phyloP scores from a whole-genome alignment of 2,329 filamentous ascomycete genomes.

The Plenodomus tracheiphilus region DNA sequence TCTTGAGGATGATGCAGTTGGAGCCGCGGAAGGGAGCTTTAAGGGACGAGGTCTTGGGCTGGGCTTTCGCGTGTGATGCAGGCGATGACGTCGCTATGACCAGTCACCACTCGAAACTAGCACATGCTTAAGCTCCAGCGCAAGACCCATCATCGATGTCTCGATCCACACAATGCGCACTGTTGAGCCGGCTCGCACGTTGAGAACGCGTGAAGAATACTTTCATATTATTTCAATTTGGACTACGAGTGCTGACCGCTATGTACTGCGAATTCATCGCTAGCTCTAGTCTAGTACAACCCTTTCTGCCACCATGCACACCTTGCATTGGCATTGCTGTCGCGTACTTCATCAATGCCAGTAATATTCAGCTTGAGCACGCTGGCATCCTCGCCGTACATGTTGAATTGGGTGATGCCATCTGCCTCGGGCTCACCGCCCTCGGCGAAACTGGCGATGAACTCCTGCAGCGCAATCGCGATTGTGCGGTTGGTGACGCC shows the following conservation, averaged over 20 bases:
- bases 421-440: conserved; percentile 44
- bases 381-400: conserved; percentile 51
- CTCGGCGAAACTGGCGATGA: conserved; percentile 50
- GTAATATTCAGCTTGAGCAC: conserved; percentile 51
- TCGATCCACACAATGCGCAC: neutral
- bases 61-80: conserved; percentile 3
- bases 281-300: conserved; percentile 37
- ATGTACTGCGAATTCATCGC: conserved; percentile 1
- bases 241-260: neutral
- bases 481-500: conserved; percentile 38
- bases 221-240: neutral
- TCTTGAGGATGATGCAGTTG: conserved; percentile 7
- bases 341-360: conserved; percentile 47
- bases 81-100: conserved; percentile 30
- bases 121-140: neutral
- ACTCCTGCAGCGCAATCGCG: conserved; percentile 51
- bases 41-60: conserved; percentile 8
- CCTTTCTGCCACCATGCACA: conserved; percentile 60
- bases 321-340: conserved; percentile 53
- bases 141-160: neutral
- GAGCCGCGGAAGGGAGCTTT: conserved; percentile 16
- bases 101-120: conserved; percentile 6
- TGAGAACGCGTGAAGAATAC: too few species aligned
- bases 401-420: conserved; percentile 49
- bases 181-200: too few species aligned